These are phyloP conservation scores for Malassezia sp. DNA, from an alignment of 1,284 basidiomycete genomes.

Conservation along the genomic window DNA sequence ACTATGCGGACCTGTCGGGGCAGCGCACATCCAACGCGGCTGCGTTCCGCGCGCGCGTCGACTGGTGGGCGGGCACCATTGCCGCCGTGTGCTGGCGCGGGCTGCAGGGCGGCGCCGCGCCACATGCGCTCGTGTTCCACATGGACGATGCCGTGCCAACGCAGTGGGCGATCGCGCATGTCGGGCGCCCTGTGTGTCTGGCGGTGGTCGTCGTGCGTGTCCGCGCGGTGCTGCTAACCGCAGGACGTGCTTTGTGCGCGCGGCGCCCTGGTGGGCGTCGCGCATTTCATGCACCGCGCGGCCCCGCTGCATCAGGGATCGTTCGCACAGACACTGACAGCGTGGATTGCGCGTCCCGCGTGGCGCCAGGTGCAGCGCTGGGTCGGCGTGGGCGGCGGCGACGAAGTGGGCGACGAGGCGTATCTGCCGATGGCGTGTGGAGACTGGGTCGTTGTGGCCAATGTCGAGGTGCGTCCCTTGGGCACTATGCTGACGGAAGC, in stretches of 20 bases:
- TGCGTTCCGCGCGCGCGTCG: constrained; percentile 66
- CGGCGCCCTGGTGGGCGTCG: background rate
- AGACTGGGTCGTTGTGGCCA: constrained; percentile 61
- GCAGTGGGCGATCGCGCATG: constrained; percentile 43
- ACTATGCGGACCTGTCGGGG: constrained; percentile 75
- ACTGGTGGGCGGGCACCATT: constrained; percentile 73
- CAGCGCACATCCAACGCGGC: constrained; percentile 74
- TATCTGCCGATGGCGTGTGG: constrained; percentile 60
- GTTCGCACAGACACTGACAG: background rate
- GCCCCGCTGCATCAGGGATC: background rate
- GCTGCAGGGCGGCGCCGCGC: constrained; percentile 31
- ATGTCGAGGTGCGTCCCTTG: constrained; percentile 55
- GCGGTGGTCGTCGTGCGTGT: constrained; percentile 62
- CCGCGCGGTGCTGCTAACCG: background rate
- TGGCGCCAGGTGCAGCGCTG: constrained; percentile 1
- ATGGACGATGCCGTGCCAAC: constrained; percentile 49
- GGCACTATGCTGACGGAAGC: background rate
- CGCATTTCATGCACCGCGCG: background rate
- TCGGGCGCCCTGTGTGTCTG: constrained; percentile 68
- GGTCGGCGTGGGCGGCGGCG: constrained; percentile 16
- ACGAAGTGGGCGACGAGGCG: constrained; percentile 53
- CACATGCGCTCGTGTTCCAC: constrained; percentile 60
- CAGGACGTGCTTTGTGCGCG: constrained; percentile 2
- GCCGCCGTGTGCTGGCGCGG: constrained; percentile 52
- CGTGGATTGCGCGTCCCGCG: constrained; percentile 1